Base-by-base conservation (phyloP, 2,329 filamentous ascomycete genomes). In the Ramichloridium luteum region DNA sequence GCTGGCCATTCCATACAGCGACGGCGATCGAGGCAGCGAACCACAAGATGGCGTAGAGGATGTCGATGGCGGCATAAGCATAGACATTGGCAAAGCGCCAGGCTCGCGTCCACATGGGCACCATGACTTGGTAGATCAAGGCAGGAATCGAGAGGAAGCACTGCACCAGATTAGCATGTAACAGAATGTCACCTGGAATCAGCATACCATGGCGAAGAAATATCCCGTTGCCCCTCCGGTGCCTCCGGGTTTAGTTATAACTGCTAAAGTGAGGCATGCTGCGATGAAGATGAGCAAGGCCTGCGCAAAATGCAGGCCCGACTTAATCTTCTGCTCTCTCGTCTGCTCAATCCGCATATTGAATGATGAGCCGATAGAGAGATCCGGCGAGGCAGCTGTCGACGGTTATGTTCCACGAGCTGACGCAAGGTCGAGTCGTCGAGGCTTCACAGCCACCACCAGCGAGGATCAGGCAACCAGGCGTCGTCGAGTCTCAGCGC, bases 71-170 rank as follows among this genome's bases (percentile, higher is more conserved):
- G 6, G 68, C 65, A 47, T 74, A 73, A 31, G 68, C 71, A 46
- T 74, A 74, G 22, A 68, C 65, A 44, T 73, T 74, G 35, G 68
- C 67, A 46, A 76, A 72, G 31, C 64, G 61, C 41, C 61, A 61
- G 15, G 70, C 66, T 39, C 72, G 67, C 14, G 64, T 63, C 66
- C 70, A 76, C 57, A 72, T 68, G 4, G 72, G 72, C 4, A 72
- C 67, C 50, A 70, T 70, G 27, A 66, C 61, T 33, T 73, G 66
- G 50, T 75, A 77, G 35, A 74, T 58, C 20, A 75, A 56, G 16
- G 66, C 67, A 9, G 71, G 71, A 25, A 71, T 59, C 25, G 64
- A 67, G 40, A 74, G 51, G 60, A 70, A 75, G 49, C 72, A 75
- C 72, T 75, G 40, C 27, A 38, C 8, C 10, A 6, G 13, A 27